These are phyloP conservation scores for Acacia crassicarpa DNA, from an alignment of 306 rosid species.

Conservation along the genomic window DNA sequence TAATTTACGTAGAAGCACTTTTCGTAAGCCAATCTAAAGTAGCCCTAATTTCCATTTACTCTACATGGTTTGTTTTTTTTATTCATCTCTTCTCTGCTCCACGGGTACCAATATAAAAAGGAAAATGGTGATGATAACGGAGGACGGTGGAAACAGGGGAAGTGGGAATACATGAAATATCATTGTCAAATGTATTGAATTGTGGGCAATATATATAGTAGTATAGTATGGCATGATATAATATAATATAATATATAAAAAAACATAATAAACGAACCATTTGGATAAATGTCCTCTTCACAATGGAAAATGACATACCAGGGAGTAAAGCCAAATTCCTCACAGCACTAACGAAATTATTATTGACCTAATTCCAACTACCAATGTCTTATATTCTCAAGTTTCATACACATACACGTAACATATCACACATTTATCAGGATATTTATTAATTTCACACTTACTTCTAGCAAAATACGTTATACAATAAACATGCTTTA, in stretches of 20 bases:
- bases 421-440: not conserved
- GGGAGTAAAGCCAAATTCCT: not conserved
- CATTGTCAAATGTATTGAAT: not conserved
- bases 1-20: too few relatives aligned
- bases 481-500: not conserved
- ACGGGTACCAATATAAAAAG: not conserved
- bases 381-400: not conserved
- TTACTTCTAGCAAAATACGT: not conserved
- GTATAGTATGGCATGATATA: not conserved
- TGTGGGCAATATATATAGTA: not conserved
- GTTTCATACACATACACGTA: not conserved
- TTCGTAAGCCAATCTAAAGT: too few relatives aligned
- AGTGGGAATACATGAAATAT: not conserved
- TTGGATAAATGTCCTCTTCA: not conserved
- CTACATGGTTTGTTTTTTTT: not conserved
- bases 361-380: not conserved
- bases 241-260: not conserved
- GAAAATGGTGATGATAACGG: not conserved
- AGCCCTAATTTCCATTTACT: not conserved
- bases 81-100: not conserved
- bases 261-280: not conserved
- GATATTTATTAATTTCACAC: not conserved
- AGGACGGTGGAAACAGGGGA: not conserved
- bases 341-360: not conserved
- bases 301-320: not conserved